Evolutionary conservation across 176 grass and related monocot species (phyloP).

Genomic region (Oryza brachyantha): DNA sequence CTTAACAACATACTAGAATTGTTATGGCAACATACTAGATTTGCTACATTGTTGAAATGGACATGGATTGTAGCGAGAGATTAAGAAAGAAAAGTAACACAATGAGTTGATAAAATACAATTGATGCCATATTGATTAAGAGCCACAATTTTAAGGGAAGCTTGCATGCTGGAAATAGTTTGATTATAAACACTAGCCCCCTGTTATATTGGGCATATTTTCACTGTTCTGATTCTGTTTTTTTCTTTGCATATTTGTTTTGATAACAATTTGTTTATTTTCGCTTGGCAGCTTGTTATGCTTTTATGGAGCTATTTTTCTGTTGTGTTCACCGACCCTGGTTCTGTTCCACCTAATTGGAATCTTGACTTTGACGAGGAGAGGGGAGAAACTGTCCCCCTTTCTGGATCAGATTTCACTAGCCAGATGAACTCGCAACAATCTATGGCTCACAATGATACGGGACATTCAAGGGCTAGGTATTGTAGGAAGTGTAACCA

Average conservation of each 20-base stretch:
- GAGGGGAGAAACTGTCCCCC: conserved; percentile 68
- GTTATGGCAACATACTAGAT: neutral
- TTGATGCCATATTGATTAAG: neutral
- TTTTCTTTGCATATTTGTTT: neutral
- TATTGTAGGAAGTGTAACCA: conserved; percentile 96
- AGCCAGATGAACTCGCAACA: conserved; percentile 59
- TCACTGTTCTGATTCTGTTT: neutral
- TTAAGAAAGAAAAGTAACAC: neutral
- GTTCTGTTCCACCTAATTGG: conserved; percentile 79
- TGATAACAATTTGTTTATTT: neutral
- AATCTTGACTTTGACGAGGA: conserved; percentile 82
- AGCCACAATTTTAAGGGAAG: neutral
- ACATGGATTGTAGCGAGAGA: neutral
- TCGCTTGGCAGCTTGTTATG: conserved; percentile 65
- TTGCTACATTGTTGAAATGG: neutral
- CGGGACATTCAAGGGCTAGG: conserved; percentile 52
- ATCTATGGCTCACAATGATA: conserved; percentile 33
- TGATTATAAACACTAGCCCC: neutral
- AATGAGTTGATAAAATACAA: neutral
- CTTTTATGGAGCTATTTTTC: conserved; percentile 97
- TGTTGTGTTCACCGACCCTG: conserved; percentile 80
- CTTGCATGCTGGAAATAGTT: neutral
- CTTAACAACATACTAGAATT: conserved; percentile 1
- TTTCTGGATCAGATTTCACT: conserved; percentile 54
- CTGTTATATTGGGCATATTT: neutral